Conservation (phyloP, 495 filamentous ascomycete genomes). For the Neurospora sp. region DNA sequence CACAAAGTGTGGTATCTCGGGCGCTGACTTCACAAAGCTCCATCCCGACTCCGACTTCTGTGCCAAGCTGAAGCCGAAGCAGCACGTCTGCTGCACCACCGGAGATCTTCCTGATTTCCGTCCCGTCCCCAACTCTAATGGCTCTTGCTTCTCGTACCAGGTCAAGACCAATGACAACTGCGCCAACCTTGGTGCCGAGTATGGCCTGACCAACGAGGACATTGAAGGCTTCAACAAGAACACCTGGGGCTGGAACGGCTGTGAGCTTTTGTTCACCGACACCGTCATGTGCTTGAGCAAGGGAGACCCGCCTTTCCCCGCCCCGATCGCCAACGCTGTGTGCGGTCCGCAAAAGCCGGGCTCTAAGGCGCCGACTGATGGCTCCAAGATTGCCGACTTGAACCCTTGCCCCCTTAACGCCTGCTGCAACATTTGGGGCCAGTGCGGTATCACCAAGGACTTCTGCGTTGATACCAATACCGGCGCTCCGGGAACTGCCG, state of each 20-base stretch:
- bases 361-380: background rate
- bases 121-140: conserved; percentile 33
- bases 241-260: conserved; percentile 43
- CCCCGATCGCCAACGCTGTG: conserved; percentile 9
- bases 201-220: conserved; percentile 23
- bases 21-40: conserved; percentile 27
- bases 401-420: conserved; percentile 7
- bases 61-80: conserved; percentile 19
- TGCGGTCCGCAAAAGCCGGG: conserved; percentile 23
- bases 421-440: conserved; percentile 23
- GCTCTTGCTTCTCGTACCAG: conserved; percentile 28
- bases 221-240: conserved; percentile 32
- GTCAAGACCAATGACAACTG: conserved; percentile 27
- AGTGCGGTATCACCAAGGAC: conserved; percentile 35
- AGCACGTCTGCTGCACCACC: conserved; percentile 39
- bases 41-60: conserved; percentile 29
- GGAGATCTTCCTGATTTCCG: conserved; percentile 27
- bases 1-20: conserved; percentile 29
- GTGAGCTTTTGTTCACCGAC: conserved; percentile 18
- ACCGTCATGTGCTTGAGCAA: conserved; percentile 38
- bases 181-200: conserved; percentile 13
- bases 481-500: conserved; percentile 25
- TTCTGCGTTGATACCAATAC: conserved; percentile 27
- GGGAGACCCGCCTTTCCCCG: conserved; percentile 37
- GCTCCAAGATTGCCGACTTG: conserved; percentile 1